These are phyloP conservation scores for Vitis vinifera DNA, from an alignment of 164 flowering plant genomes.

Conservation along the genomic window ASM3070453v1 NC_081820.1:2257001-2257500, in stretches of 20 bases:
- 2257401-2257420: conserved; percentile 98
- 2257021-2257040: conserved; percentile 76
- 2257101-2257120: conserved; percentile 93
- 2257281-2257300: conserved; percentile 96
- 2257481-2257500: conserved; percentile 75
- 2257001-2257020: not conserved
- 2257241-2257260: conserved; percentile 98
- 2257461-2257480: conserved; percentile 78
- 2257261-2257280: conserved; percentile 98
- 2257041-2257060: conserved; percentile 79
- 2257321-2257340: conserved; percentile 82
- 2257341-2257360: conserved; percentile 84
- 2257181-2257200: conserved; percentile 89
- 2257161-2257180: conserved; percentile 89
- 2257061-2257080: conserved; percentile 62
- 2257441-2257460: conserved; percentile 78
- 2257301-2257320: conserved; percentile 96
- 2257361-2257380: conserved; percentile 93
- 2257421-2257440: conserved; percentile 80
- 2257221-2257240: conserved; percentile 89
- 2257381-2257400: conserved; percentile 98
- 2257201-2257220: conserved; percentile 71
- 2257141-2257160: conserved; percentile 87
- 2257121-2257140: conserved; percentile 90
- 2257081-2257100: conserved; percentile 85